Conservation (phyloP, 208 protist species). For the Trypanosoma brucei region DNA sequence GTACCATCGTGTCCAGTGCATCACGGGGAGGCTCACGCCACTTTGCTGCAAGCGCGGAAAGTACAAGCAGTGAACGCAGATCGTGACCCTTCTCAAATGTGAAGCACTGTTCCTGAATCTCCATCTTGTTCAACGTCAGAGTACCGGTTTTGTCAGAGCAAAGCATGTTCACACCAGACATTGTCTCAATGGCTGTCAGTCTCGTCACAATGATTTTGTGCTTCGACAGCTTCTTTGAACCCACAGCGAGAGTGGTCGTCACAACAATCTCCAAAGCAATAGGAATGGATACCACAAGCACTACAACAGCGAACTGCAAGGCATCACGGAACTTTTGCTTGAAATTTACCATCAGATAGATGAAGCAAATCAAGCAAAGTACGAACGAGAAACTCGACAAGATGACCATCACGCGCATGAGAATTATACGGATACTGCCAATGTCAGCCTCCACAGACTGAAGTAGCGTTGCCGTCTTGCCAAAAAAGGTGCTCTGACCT, state of each 20-base stretch:
- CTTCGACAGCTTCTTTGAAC: slow-evolving; percentile 88
- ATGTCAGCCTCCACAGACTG: slow-evolving; percentile 75
- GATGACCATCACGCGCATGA: slow-evolving; percentile 61
- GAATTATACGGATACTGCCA: slow-evolving; percentile 57
- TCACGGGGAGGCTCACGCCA: slow-evolving; percentile 63
- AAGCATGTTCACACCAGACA: slow-evolving; percentile 49
- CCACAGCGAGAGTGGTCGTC: slow-evolving; percentile 87
- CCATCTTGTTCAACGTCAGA: slow-evolving; percentile 92
- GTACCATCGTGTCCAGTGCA: slow-evolving; percentile 85
- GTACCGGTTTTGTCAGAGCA: slow-evolving; percentile 95
- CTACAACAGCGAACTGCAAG: slow-evolving; percentile 75
- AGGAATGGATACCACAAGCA: slow-evolving; percentile 93
- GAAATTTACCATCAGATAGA: slow-evolving; percentile 70
- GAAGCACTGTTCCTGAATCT: slow-evolving; percentile 76
- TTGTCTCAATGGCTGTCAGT: slow-evolving; percentile 90
- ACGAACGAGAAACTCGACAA: slow-evolving; percentile 55
- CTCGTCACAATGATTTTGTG: slow-evolving; percentile 93
- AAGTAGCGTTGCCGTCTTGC: slow-evolving; percentile 89
- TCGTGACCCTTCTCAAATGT: slow-evolving; percentile 65
- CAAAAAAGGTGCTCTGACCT: slow-evolving; percentile 92
- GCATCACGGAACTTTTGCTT: slow-evolving; percentile 53
- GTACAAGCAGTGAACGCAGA: slow-evolving; percentile 51
- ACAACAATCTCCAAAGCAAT: slow-evolving; percentile 82
- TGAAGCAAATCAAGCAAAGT: slow-evolving; percentile 75
- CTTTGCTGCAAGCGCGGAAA: slow-evolving; percentile 78